phyloP scores from a whole-genome alignment of 805 yeast species.

The Lachancea sp. region DNA sequence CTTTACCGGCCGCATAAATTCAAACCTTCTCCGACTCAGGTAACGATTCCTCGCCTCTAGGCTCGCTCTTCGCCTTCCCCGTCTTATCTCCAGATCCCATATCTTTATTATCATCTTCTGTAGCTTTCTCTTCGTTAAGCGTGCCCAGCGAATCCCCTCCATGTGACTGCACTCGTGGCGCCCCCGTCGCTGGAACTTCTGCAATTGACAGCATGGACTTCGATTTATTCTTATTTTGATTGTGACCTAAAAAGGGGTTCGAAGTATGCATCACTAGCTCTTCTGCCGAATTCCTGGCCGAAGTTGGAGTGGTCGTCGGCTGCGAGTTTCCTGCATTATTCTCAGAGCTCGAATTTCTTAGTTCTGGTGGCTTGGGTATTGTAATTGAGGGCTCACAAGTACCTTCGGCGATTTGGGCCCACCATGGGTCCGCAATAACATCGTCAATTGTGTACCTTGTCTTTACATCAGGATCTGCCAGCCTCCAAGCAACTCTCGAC shows the following conservation, averaged over 20 bases:
- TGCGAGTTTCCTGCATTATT: constrained; percentile 4
- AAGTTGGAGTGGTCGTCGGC: constrained; percentile 10
- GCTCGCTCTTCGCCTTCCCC: background rate
- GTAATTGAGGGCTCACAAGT: constrained; percentile 17
- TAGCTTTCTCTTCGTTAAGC: constrained; percentile 10
- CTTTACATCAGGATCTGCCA: constrained; percentile 55
- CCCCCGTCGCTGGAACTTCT: constrained; percentile 1
- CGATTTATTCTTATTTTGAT: constrained; percentile 12
- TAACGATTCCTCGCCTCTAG: background rate
- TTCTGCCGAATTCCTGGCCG: constrained; percentile 11
- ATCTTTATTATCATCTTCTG: constrained; percentile 2
- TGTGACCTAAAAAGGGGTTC: constrained; percentile 12
- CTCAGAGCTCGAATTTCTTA: constrained; percentile 20
- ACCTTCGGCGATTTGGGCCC: constrained; percentile 45
- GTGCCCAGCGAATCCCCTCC: constrained; percentile 9
- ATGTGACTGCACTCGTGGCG: background rate
- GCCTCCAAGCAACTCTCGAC: constrained; percentile 66
- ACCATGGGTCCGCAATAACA: constrained; percentile 60
- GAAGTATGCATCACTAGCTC: constrained; percentile 9
- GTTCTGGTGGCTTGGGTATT: constrained; percentile 20
- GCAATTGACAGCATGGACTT: constrained; percentile 29
- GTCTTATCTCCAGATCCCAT: background rate
- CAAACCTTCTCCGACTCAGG: no score
- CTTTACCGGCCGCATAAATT: no score
- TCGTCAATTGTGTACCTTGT: constrained; percentile 50